phyloP scores from a whole-genome alignment of 2,329 filamentous ascomycete genomes.

The Parascedosporium putredinis region DNA sequence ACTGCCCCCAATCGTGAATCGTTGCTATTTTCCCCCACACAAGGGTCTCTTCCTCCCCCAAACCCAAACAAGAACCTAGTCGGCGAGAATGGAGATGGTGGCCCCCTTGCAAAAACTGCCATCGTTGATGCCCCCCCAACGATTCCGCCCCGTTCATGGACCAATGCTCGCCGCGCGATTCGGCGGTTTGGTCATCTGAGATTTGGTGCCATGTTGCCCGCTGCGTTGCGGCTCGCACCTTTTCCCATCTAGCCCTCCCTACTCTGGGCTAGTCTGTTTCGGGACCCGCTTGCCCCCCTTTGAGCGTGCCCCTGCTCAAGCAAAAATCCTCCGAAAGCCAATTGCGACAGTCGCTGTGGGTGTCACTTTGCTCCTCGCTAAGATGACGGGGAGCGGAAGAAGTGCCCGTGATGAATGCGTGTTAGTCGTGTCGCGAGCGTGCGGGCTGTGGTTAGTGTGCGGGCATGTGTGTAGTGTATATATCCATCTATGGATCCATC shows the following conservation, averaged over 20 bases:
- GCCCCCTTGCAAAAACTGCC: too few relatives aligned
- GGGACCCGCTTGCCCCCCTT: background rate
- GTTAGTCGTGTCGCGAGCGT: background rate
- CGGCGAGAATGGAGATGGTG: background rate
- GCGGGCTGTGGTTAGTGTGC: background rate
- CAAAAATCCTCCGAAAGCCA: slow-evolving; percentile 1
- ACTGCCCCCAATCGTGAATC: too few relatives aligned
- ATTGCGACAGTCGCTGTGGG: background rate
- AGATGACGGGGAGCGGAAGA: background rate
- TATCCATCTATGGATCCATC: too few relatives aligned
- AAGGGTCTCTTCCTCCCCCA: background rate
- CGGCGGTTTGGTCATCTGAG: background rate
- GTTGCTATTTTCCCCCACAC: background rate
- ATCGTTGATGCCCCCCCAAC: too few relatives aligned
- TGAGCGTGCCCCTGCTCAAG: background rate
- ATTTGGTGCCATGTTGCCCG: background rate
- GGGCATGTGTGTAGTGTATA: too few relatives aligned
- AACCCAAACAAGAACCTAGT: background rate
- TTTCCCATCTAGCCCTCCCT: background rate
- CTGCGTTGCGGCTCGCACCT: background rate
- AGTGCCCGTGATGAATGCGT: background rate
- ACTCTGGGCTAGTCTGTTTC: background rate
- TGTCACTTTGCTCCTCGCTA: background rate
- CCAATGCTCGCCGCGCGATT: background rate
- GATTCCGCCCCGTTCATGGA: too few relatives aligned